Evolutionary conservation across 2,329 filamentous ascomycete genomes (phyloP), one percentile per base, ranked within the genome.

Genomic region (Pestalotiopsis sp.): DNA sequence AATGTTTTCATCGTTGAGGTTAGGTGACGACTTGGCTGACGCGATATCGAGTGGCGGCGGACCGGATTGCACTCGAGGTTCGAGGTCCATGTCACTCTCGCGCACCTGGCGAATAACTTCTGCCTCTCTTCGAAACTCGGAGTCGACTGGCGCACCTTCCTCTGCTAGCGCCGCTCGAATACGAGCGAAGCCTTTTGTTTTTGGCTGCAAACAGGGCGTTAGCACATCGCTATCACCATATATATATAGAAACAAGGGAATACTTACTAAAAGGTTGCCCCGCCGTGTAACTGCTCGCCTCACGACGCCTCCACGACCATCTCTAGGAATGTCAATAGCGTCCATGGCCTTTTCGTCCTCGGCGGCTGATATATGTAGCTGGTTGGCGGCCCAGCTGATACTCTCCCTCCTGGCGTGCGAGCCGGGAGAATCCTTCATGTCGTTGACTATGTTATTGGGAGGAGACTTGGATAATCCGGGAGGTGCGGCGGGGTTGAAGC

Each of bases 71-170:
- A 78, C 73, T 45, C 77, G 77, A 36, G 79, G 83, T 68, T 89
- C 87, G 14, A 90, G 81, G 63, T 90, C 89, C 71, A 91, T 87
- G 75, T 98, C 95, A 74, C 92, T 95, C 79, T 98, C 96, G 57
- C 94, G 92, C 36, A 98, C 95, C 80, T 98, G 96, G 65, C 94
- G 93, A 71, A 99, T 94, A 4, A 98, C 96, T 80, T 98, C 95
- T 49, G 95, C 94, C 83, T 99, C 96, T 52, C 94, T 91, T 66
- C 93, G 91, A 68, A 94, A 90, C 79, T 99, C 96, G 57, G 92
- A 92, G 75, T 99, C 96, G 11, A 97, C 85, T 0, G 96, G 96
- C 0, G 94, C 90, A 17, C 89, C 88, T 82, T 99, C 96, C 81
- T 99, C 96, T 68, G 93, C 86, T 0, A 99, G 86, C 3, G 94